Conservation (phyloP, 2,329 filamentous ascomycete species). For the Colletotrichum graminicola region DNA sequence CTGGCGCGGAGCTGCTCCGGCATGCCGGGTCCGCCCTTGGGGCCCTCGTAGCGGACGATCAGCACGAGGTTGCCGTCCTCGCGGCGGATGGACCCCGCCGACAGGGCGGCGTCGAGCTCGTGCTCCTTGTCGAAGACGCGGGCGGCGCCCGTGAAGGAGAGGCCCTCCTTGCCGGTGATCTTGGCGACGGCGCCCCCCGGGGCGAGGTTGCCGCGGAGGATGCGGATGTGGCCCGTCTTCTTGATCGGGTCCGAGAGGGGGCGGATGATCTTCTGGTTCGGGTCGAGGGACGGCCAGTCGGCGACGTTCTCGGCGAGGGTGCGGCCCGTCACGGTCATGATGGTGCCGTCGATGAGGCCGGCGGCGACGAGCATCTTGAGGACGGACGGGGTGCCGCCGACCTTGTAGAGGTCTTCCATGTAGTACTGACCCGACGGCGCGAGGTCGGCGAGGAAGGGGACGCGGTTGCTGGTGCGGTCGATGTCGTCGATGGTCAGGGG, state of each 20-base stretch:
- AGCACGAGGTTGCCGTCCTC: conserved; percentile 83
- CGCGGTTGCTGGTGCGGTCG: conserved; percentile 83
- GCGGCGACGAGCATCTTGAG: conserved; percentile 87
- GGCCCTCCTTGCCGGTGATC: conserved; percentile 95
- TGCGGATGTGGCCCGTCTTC: conserved; percentile 85
- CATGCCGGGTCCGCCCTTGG: conserved; percentile 95
- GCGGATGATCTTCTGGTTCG: conserved; percentile 85
- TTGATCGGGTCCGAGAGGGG: conserved; percentile 82
- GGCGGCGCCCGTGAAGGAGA: conserved; percentile 83
- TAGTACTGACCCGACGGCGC: conserved; percentile 86
- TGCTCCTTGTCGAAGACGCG: conserved; percentile 89
- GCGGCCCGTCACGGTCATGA: conserved; percentile 86
- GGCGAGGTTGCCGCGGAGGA: conserved; percentile 88
- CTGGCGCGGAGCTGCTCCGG: conserved; percentile 92
- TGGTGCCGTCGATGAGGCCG: conserved; percentile 79
- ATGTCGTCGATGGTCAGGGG: conserved; percentile 84
- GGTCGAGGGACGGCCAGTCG: conserved; percentile 80
- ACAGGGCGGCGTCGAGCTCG: conserved; percentile 81
- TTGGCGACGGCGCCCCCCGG: conserved; percentile 93
- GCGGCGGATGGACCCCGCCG: conserved; percentile 68
- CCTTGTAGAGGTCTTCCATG: conserved; percentile 88
- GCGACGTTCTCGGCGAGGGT: conserved; percentile 86
- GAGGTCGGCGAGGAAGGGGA: conserved; percentile 87
- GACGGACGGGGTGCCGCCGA: conserved; percentile 87
- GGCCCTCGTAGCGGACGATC: conserved; percentile 93